phyloP scores from a whole-genome alignment of 2,329 filamentous ascomycete genomes.

The Pestalotiopsis sp. region DNA sequence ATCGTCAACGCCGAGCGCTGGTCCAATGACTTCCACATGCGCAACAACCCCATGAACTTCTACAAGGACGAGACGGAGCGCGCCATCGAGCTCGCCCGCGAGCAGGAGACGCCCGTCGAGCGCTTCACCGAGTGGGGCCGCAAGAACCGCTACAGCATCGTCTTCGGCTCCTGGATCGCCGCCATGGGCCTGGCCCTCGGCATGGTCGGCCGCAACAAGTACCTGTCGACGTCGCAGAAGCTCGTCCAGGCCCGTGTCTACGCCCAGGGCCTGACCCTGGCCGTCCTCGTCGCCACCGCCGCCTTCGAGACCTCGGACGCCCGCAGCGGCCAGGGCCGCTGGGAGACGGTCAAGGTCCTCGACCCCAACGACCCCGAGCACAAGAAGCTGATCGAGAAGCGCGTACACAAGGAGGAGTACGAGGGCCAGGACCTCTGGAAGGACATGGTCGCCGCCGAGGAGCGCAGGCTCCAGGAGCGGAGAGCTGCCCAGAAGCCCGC shows the following conservation, averaged over 20 bases:
- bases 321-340: conserved; percentile 73
- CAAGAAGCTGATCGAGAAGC: conserved; percentile 84
- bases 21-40: conserved; percentile 66
- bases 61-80: conserved; percentile 69
- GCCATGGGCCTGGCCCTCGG: conserved; percentile 76
- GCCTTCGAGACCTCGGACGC: conserved; percentile 82
- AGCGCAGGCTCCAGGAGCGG: conserved; percentile 55
- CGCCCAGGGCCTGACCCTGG: conserved; percentile 85
- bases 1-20: conserved; percentile 85
- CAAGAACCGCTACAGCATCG: conserved; percentile 84
- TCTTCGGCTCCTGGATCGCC: conserved; percentile 80
- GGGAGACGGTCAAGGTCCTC: conserved; percentile 81
- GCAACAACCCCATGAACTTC: conserved; percentile 66
- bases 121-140: conserved; percentile 73
- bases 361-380: conserved; percentile 83
- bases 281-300: conserved; percentile 80
- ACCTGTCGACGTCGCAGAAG: conserved; percentile 78
- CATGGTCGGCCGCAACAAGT: conserved; percentile 77
- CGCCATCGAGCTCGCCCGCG: conserved; percentile 54
- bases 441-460: conserved; percentile 84
- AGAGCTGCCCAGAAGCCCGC: conserved; percentile 24
- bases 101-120: conserved; percentile 59
- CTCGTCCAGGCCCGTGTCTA: conserved; percentile 94
- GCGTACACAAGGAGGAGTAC: conserved; percentile 84
- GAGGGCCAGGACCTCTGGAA: conserved; percentile 92